Conservation (phyloP, 257 asterid genomes). For the Scutellaria baicalensis region DNA sequence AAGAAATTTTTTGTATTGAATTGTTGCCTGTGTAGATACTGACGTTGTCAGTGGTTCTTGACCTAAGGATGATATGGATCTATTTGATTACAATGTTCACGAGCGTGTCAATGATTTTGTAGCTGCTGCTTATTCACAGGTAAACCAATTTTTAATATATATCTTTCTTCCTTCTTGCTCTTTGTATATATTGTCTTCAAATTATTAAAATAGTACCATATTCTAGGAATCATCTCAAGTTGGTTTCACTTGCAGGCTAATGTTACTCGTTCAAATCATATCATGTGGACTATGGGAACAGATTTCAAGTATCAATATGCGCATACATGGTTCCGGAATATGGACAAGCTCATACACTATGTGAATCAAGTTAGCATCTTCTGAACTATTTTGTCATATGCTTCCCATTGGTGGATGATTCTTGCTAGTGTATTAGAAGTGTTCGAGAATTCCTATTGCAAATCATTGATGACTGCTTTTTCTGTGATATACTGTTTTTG, state of each 20-base stretch:
- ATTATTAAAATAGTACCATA: not conserved
- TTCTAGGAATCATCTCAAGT: not conserved
- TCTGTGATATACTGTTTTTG: not conserved
- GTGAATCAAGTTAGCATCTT: slow-evolving; percentile 64
- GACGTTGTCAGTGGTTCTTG: slow-evolving; percentile 17
- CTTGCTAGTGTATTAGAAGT: not conserved
- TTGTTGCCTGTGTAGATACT: slow-evolving; percentile 10
- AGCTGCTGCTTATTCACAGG: slow-evolving; percentile 88
- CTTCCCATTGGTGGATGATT: not conserved
- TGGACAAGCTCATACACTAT: slow-evolving; percentile 99
- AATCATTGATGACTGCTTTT: not conserved
- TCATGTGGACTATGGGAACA: slow-evolving; percentile 99
- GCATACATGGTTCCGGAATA: slow-evolving; percentile 70
- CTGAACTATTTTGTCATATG: not conserved
- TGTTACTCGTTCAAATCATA: slow-evolving; percentile 86
- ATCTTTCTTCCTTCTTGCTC: not conserved
- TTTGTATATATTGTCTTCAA: not conserved
- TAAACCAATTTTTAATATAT: slow-evolving; percentile 12
- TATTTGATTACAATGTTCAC: slow-evolving; percentile 87
- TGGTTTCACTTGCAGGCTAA: slow-evolving; percentile 57
- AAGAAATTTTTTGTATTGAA: not conserved
- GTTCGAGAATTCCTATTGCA: not conserved
- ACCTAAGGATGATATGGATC: slow-evolving; percentile 57
- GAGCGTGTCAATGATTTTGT: slow-evolving; percentile 90
- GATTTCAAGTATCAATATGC: slow-evolving; percentile 98